Base-by-base conservation (phyloP, 108 stramenopile genomes). In the Discostella pseudostelligera region DNA sequence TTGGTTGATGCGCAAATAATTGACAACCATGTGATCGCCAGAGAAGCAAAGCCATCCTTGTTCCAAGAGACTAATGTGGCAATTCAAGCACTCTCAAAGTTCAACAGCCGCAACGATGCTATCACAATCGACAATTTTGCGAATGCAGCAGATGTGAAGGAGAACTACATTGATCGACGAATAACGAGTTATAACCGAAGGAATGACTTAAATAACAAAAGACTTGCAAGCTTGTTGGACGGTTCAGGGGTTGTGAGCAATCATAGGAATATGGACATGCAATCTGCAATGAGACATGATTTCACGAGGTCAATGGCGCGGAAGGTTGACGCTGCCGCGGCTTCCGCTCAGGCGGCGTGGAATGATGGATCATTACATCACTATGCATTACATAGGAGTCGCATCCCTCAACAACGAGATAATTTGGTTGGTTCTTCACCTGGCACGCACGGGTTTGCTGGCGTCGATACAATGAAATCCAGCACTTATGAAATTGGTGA, bases 301-400 rank as follows among this genome's bases (percentile, higher is more conserved):
- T 4, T 32, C 4, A 32, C 3, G 32, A 32, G 3, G 32, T 32
- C 32, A 32, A 32, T 4, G 32, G 32, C 3, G 32, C 32, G 5
- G 5, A 5, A 32, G 5, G 53, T 53, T 8, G 50, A 53, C 3
- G 22, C 53, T 35, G 29, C 29, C 8, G 16, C 53, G 25, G 55
- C 37, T 4, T n/a, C 55, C 6, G 55, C 55, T 19, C 17, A 39
- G 32, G 17, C 13, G 32, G 55, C 55, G 17, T 56, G 55, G 55
- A 32, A 56, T 1, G 26, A 35, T n/a, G 32, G n/a, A 19, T 56
- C 55, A 19, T 32, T 5, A 32, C 32, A 32, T 32, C 32, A 32
- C 12, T 51, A 12, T 8, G 21, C 50, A 8, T 26, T 4, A 26
- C 21, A 14, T 26, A 14, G 26, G 1, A 8, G 50, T 20, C 24